Base-by-base conservation (phyloP, 805 yeast genomes). In the Lipomyces yamadae region DNA sequence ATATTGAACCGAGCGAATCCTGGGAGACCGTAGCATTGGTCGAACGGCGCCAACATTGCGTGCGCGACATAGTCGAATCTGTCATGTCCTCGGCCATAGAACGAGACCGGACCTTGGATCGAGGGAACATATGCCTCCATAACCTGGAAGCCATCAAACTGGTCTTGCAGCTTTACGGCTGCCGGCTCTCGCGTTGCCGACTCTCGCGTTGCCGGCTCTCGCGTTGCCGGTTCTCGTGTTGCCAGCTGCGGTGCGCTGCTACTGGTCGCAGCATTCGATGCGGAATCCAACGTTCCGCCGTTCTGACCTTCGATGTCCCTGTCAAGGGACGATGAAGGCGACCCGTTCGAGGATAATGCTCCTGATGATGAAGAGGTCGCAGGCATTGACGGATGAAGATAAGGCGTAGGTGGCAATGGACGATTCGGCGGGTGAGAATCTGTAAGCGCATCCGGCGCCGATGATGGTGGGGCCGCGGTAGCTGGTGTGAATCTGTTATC, bases 1-100 rank as follows among this genome's bases (percentile, higher is more conserved):
- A 68, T 68, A 33, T 67, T 62, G 32, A 68, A 68, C 24, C 71
- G 62, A 2, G 71, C 71, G 54, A 68, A 68, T 8, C 71, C 71
- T 39, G 71, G 64, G 15, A 68, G 64, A 3, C 71, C 71, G 60
- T 60, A 67, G 60, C 67, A 62, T 0, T 63, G 59, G 42, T 60
- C 63, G 18, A 68, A 63, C 54, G 71, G 71, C 2, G 42, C 39
- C 29, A 68, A 60, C n/a, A 62, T 55, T 11, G 67, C 62, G 50
- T 68, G 56, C 0, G 71, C 63, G 39, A 56, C 57, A 57, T 68
- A 68, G 30, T 54, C 63, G 35, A 35, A 59, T 13, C 70, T 57
- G 53, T 63, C 71, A 10, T 55, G 69, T n/a, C 71, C 71, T n/a
- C 63, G 65, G 39, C 70, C 66, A 1, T 54, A 56, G 58, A 64